Percentiles rank a stretch among this genome's conserved stretches.
Conservation (phyloP, 495 filamentous ascomycete species). For the Lasiosphaeria hispida region DNA sequence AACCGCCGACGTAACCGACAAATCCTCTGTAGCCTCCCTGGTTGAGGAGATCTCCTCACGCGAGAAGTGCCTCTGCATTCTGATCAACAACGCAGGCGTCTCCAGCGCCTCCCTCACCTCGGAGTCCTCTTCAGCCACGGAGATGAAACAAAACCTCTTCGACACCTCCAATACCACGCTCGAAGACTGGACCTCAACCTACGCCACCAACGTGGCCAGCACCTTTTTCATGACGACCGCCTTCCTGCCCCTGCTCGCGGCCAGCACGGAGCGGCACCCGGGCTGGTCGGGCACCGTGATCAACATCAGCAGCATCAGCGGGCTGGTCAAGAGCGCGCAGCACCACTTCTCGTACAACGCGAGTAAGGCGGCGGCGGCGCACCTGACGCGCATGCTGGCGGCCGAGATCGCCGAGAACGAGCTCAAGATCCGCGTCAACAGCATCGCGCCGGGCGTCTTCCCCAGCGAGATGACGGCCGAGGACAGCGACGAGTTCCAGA, state of each 20-base stretch:
- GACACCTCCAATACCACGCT: slow-evolving; percentile 44
- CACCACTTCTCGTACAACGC: slow-evolving; percentile 76
- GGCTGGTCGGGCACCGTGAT: slow-evolving; percentile 56
- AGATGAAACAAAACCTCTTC: slow-evolving; percentile 53
- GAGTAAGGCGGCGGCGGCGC: slow-evolving; percentile 71
- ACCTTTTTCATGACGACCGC: slow-evolving; percentile 55
- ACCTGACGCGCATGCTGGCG: slow-evolving; percentile 58
- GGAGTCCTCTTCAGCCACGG: slow-evolving; percentile 53
- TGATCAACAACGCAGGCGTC: slow-evolving; percentile 78
- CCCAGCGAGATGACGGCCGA: slow-evolving; percentile 70
- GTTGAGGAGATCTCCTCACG: slow-evolving; percentile 61
- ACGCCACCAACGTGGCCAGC: slow-evolving; percentile 74
- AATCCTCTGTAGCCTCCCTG: slow-evolving; percentile 64
- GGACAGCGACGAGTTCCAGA: slow-evolving; percentile 56
- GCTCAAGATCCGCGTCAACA: slow-evolving; percentile 61
- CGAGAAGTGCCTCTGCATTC: slow-evolving; percentile 67
- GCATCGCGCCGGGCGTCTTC: slow-evolving; percentile 72
- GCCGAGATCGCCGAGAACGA: slow-evolving; percentile 37
- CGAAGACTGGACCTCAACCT: slow-evolving; percentile 64
- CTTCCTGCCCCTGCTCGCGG: slow-evolving; percentile 42
- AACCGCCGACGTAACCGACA: slow-evolving; percentile 70
- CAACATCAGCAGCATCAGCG: slow-evolving; percentile 56
- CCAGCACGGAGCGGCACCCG: slow-evolving; percentile 44
- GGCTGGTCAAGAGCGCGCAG: slow-evolving; percentile 61
- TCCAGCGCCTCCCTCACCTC: slow-evolving; percentile 56